These are phyloP conservation scores for Halophytophthora batemanensis DNA, from an alignment of 352 stramenopile genomes.

Conservation along the genomic window DNA sequence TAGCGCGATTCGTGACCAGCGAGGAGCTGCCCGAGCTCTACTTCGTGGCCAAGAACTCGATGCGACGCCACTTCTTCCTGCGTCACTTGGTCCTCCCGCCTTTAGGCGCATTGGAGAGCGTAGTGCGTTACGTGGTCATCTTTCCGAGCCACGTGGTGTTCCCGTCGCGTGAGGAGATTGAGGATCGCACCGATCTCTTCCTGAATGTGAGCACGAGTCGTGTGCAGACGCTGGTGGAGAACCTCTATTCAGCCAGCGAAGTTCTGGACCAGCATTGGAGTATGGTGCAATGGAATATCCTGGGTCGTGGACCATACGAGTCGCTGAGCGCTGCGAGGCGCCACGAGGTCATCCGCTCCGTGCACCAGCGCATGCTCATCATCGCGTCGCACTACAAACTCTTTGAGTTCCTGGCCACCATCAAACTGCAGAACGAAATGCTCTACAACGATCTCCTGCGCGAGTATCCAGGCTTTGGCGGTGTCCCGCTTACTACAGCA, in stretches of 20 bases:
- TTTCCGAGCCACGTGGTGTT: slow-evolving; percentile 76
- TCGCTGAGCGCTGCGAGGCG: slow-evolving; percentile 58
- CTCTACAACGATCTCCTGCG: slow-evolving; percentile 65
- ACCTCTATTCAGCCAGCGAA: slow-evolving; percentile 82
- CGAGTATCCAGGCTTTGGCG: slow-evolving; percentile 44
- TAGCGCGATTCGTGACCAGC: slow-evolving; percentile 77
- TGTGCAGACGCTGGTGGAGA: slow-evolving; percentile 70
- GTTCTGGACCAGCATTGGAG: slow-evolving; percentile 81
- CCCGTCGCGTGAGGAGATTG: slow-evolving; percentile 73
- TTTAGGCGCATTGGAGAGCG: slow-evolving; percentile 57
- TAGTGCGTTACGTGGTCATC: slow-evolving; percentile 75
- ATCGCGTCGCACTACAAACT: slow-evolving; percentile 76
- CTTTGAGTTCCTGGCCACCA: slow-evolving; percentile 82
- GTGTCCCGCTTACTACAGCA: slow-evolving; percentile 39
- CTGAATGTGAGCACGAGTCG: slow-evolving; percentile 69
- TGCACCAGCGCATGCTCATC: slow-evolving; percentile 66
- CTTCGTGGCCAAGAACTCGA: slow-evolving; percentile 81
- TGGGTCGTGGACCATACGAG: slow-evolving; percentile 74
- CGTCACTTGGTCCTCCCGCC: slow-evolving; percentile 66
- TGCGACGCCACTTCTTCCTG: slow-evolving; percentile 62
- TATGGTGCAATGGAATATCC: slow-evolving; percentile 87
- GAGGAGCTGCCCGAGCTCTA: slow-evolving; percentile 83
- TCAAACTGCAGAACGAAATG: slow-evolving; percentile 85
- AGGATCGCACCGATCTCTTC: slow-evolving; percentile 71
- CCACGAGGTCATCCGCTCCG: slow-evolving; percentile 64